These are phyloP conservation scores for Kwoniella sp. DNA, from an alignment of 768 basidiomycete species.

Conservation along the genomic window DNA sequence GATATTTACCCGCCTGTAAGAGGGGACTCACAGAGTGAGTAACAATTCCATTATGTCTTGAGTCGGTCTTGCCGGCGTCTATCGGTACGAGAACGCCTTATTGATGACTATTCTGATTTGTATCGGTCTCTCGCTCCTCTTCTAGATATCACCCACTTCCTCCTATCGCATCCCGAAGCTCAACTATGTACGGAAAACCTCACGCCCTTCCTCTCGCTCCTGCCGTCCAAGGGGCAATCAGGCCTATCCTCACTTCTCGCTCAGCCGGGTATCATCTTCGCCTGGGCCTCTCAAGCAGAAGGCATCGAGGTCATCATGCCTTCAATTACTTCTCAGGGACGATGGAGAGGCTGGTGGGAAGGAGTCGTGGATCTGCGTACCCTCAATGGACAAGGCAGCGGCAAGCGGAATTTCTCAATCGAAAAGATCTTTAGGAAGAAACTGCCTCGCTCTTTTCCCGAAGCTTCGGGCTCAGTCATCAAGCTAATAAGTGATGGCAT, in stretches of 20 bases:
- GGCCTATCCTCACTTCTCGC: conserved; percentile 75
- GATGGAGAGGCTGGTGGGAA: conserved; percentile 65
- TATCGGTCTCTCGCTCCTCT: background rate
- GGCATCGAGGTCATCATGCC: conserved; percentile 51
- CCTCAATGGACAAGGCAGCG: conserved; percentile 28
- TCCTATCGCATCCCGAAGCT: conserved; percentile 64
- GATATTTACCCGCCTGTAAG: conserved; percentile 35
- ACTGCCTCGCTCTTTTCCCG: conserved; percentile 45
- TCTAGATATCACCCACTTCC: conserved; percentile 55
- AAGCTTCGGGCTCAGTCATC: conserved; percentile 35
- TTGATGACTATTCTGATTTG: too few species aligned
- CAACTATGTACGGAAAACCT: conserved; percentile 96
- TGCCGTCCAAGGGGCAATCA: conserved; percentile 87
- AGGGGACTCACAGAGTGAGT: conserved; percentile 29
- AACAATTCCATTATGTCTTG: too few species aligned
- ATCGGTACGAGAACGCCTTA: too few species aligned
- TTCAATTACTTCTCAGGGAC: conserved; percentile 10
- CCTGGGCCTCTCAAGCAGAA: conserved; percentile 50
- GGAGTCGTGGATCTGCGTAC: conserved; percentile 70
- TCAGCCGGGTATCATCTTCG: conserved; percentile 42
- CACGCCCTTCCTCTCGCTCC: conserved; percentile 89
- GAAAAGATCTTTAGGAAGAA: conserved; percentile 36
- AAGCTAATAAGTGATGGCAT: conserved; percentile 35
- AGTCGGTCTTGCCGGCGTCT: too few species aligned
- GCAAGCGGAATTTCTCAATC: conserved; percentile 35